Percentiles rank a stretch among this genome's conserved stretches.
phyloP scores from a whole-genome alignment of 2,329 filamentous ascomycete species.

The Westerdykella ornata region DNA sequence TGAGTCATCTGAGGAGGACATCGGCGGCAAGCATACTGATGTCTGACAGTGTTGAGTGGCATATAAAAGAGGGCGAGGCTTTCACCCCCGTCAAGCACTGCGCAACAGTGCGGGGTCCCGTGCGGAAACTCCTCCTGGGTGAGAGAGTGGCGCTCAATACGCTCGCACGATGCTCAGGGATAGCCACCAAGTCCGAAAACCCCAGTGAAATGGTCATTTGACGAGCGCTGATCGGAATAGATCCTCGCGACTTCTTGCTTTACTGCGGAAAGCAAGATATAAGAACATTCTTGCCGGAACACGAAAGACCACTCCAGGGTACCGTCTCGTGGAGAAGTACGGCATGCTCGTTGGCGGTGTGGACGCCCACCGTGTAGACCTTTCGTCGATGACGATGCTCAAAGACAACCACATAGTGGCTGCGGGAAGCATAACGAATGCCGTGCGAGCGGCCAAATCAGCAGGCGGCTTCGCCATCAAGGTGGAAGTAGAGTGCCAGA shows the following conservation, averaged over 20 bases:
- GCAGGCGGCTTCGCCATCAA: constrained; percentile 87
- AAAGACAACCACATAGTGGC: constrained; percentile 99
- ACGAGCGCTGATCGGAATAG: constrained; percentile 11
- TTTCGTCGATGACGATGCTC: constrained; percentile 90
- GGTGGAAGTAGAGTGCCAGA: constrained; percentile 92
- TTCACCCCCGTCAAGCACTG: constrained; percentile 56
- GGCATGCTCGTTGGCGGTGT: constrained; percentile 92
- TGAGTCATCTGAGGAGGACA: constrained; percentile 32
- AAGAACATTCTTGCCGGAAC: constrained; percentile 83
- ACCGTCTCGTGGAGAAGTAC: constrained; percentile 94
- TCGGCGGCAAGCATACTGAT: not conserved
- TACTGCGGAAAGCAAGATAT: constrained; percentile 61
- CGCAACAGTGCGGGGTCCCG: constrained; percentile 80
- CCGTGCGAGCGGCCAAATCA: constrained; percentile 74
- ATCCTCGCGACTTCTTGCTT: constrained; percentile 44
- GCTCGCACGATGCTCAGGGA: constrained; percentile 81
- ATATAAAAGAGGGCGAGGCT: constrained; percentile 64
- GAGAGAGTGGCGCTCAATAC: constrained; percentile 91
- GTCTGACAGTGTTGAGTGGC: constrained; percentile 67
- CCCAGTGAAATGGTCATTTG: constrained; percentile 6
- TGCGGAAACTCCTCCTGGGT: constrained; percentile 76
- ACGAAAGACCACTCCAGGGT: constrained; percentile 93
- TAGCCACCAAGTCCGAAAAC: constrained; percentile 57
- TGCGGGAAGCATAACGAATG: constrained; percentile 72
- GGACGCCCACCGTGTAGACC: constrained; percentile 84